These are phyloP conservation scores for Malus sylvestris DNA, from an alignment of 306 rosid genomes.

Conservation along the genomic window DNA sequence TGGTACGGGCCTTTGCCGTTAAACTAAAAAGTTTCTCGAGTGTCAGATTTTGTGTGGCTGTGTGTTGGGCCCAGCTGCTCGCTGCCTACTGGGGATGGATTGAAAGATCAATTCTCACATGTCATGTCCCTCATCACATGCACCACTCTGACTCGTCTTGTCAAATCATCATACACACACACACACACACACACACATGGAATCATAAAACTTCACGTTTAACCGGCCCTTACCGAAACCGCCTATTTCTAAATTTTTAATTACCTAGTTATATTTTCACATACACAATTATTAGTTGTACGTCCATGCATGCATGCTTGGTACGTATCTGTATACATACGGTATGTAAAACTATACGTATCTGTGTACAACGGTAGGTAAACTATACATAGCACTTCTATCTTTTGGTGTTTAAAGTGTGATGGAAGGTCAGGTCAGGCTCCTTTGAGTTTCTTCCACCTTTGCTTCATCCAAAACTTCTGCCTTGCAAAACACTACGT, in stretches of 20 bases:
- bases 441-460: too few species aligned
- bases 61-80: not conserved
- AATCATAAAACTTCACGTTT: conserved; percentile 13
- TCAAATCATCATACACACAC: conserved; percentile 34
- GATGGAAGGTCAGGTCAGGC: too few species aligned
- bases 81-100: not conserved
- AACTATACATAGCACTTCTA: too few species aligned
- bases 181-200: not conserved
- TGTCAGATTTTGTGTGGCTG: not conserved
- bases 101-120: conserved; percentile 45
- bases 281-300: too few species aligned
- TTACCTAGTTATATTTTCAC: not conserved
- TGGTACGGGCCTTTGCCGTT: conserved; percentile 31
- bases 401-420: too few species aligned
- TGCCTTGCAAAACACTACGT: too few species aligned
- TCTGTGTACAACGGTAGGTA: too few species aligned
- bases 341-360: too few species aligned
- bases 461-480: too few species aligned
- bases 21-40: not conserved
- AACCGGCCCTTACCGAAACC: not conserved
- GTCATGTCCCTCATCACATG: conserved; percentile 46
- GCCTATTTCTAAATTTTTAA: not conserved
- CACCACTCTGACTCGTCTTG: conserved; percentile 30
- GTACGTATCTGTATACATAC: too few species aligned
- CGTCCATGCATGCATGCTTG: too few species aligned